Percentiles rank a stretch among this genome's conserved stretches.
phyloP scores from a whole-genome alignment of 163 green algal species.

The Volvox carteri region DNA sequence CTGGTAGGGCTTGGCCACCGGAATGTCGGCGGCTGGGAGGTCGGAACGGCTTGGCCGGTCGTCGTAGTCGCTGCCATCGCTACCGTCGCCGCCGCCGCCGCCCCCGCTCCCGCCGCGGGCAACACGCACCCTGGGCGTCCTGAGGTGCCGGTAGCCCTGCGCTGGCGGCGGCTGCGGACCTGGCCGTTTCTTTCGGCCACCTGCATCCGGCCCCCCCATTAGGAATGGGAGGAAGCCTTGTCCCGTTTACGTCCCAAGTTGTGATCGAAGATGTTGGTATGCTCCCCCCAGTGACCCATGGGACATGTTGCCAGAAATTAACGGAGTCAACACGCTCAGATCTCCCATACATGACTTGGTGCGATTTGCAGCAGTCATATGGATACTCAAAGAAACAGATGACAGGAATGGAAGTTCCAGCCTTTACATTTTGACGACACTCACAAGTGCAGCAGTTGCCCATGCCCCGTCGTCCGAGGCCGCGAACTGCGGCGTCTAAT shows the following conservation, averaged over 20 bases:
- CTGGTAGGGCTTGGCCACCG: background rate
- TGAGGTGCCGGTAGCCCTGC: slow-evolving; percentile 3
- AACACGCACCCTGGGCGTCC: background rate
- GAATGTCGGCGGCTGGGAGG: background rate
- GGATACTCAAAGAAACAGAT: no score
- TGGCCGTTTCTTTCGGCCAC: background rate
- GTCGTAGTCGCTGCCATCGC: background rate
- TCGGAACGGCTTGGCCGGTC: background rate
- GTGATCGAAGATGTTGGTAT: no score
- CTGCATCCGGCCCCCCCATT: no score
- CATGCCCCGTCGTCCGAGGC: background rate
- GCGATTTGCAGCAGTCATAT: no score
- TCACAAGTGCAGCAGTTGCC: slow-evolving; percentile 9
- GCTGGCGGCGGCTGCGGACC: background rate
- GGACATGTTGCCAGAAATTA: no score
- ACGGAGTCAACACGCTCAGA: no score
- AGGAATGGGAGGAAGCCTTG: no score
- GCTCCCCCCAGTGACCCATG: no score
- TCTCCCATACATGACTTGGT: no score
- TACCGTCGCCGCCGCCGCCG: background rate
- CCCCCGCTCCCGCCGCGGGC: background rate
- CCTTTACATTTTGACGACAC: background rate
- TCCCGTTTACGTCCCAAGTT: no score
- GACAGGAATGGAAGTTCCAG: no score
- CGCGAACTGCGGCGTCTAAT: no score